These are phyloP conservation scores for Rutidosis leptorrhynchoides DNA, from an alignment of 129 eudicot genomes.

Conservation along the genomic window DNA sequence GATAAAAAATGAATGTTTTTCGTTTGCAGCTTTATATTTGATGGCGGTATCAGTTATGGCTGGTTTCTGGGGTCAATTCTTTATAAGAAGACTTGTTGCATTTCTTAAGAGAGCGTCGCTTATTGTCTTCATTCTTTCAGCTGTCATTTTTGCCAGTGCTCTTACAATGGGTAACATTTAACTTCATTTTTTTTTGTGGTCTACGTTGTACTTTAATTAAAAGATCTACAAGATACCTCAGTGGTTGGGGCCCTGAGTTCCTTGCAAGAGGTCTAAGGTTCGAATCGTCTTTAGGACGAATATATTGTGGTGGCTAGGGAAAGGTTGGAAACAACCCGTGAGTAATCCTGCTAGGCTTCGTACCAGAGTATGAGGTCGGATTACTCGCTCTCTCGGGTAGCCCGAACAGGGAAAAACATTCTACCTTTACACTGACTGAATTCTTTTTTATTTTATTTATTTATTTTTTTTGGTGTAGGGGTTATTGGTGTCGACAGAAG, in stretches of 20 bases:
- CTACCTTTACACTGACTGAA: no score
- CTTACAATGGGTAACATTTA: conserved; percentile 70
- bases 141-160: conserved; percentile 89
- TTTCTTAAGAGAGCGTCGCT: conserved; percentile 70
- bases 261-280: no score
- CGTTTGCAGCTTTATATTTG: conserved; percentile 72
- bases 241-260: no score
- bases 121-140: conserved; percentile 84
- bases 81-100: conserved; percentile 64
- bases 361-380: no score
- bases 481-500: conserved; percentile 72
- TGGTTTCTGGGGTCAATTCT: conserved; percentile 88
- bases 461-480: conserved; percentile 59
- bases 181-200: neutral
- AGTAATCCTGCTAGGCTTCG: no score
- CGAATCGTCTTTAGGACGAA: neutral
- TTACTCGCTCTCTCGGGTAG: no score
- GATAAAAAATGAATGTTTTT: conserved; percentile 7
- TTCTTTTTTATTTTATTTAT: no score
- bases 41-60: conserved; percentile 72
- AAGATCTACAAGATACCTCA: no score
- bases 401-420: no score
- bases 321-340: no score
- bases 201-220: conserved; percentile 6
- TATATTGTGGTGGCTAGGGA: no score